A percentile compares a stretch with the other conserved stretches of the same genome.
phyloP scores from a whole-genome alignment of 1,284 basidiomycete genomes.

The Leccinum solheimii region DNA sequence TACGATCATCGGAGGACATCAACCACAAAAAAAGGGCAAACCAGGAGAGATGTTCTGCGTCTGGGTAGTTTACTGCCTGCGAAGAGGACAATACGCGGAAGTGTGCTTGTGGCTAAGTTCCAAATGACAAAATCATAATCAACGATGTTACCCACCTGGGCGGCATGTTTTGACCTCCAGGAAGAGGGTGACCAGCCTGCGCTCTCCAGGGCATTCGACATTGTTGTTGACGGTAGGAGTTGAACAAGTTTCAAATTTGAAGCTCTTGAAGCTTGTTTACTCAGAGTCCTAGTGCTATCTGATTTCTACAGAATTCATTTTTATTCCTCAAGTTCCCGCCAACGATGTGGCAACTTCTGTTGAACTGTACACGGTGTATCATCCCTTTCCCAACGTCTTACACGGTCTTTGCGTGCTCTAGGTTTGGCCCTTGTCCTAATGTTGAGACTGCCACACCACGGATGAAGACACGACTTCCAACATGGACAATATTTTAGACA shows the following conservation, averaged over 20 bases:
- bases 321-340: no score
- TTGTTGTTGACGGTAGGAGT: conserved; percentile 2
- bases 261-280: not conserved
- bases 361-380: no score
- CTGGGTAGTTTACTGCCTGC: conserved; percentile 39
- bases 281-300: no score
- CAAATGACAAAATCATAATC: not conserved
- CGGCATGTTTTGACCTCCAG: conserved; percentile 52
- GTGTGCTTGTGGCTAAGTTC: not conserved
- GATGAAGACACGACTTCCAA: no score
- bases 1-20: not conserved
- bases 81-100: conserved; percentile 10
- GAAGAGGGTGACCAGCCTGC: conserved; percentile 50
- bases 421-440: no score
- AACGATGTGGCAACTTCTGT: no score
- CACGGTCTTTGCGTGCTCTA: no score
- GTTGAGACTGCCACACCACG: no score
- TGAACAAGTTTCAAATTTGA: not conserved
- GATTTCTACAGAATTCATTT: no score
- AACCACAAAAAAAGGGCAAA: conserved; percentile 16
- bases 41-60: conserved; percentile 36
- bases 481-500: no score
- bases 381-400: no score
- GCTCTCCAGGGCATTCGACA: conserved; percentile 10
- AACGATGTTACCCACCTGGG: conserved; percentile 42